These are phyloP conservation scores for Mangifera indica DNA, from an alignment of 345 rosid species.

Conservation along the genomic window DNA sequence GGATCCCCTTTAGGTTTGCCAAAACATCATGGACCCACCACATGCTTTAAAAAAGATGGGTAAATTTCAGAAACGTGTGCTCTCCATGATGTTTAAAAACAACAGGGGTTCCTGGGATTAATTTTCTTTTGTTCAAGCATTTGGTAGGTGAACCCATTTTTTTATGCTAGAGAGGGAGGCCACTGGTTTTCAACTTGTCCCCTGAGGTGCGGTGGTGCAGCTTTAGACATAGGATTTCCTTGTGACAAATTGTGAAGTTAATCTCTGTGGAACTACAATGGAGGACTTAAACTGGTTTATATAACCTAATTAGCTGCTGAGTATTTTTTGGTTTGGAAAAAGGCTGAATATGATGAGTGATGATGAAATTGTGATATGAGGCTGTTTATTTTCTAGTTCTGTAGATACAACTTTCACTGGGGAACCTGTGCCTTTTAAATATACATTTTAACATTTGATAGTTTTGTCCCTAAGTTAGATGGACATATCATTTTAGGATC, in stretches of 20 bases:
- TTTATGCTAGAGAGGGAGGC: neutral
- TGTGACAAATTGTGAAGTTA: conserved; percentile 12
- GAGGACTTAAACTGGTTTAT: neutral
- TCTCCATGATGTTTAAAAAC: no score
- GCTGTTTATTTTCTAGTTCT: neutral
- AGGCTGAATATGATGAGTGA: neutral
- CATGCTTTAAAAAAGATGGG: no score
- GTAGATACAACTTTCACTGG: neutral
- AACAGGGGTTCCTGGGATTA: no score
- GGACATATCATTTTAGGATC: neutral
- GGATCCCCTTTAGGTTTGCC: no score
- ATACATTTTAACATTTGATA: neutral
- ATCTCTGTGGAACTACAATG: neutral
- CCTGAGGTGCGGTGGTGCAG: neutral
- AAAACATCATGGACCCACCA: no score
- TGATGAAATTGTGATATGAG: neutral
- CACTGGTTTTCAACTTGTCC: neutral
- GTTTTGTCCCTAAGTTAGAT: neutral
- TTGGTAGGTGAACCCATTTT: neutral
- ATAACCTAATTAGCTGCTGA: neutral
- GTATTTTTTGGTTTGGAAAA: neutral
- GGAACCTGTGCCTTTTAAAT: neutral
- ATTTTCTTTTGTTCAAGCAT: neutral
- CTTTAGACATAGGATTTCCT: neutral
- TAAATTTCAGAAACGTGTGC: no score